Evolutionary conservation across 306 rosid species (phyloP), one percentile per base, ranked within the genome.

Genomic region (Cicer yamashitae): DNA sequence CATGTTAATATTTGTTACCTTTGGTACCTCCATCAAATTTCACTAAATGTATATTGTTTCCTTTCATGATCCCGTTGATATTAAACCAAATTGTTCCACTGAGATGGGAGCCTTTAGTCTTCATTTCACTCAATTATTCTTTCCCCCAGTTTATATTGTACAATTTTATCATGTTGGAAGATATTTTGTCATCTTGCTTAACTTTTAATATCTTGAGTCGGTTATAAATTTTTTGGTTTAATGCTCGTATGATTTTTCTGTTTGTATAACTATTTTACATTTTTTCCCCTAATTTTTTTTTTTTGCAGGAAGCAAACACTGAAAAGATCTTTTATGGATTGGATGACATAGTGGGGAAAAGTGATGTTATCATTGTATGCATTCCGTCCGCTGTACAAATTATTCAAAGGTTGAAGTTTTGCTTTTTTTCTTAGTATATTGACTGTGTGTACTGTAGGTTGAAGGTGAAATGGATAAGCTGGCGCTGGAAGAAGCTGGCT

Each of bases 401-500:
- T 41, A 2, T 50, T 59, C 52, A 5, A 25, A 64, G 22, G 15
- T 73, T 64, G 37, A 59, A 9, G 67, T 66, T 47, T 78, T 59
- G 38, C 40, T 64, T 67, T 50, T 50, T 71, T 68, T 51, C 30
- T 79, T 56, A 57, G 39, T 78, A 30, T 80, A 44, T 78, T 53
- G 8, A 70, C 60, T 83, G 3, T 15, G 3, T 15, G 41, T 70
- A 53, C 73, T 77, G 47, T 87, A 94, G 99, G 99, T 94, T 72
- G 99, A 94, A 89, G 99, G 99, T 30, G 97, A 94, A 78, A 89
- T 94, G 80, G 97, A 94, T 87, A 92, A 94, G 88, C 96, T 94
- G 83, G 93, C 99, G 48, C 81, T 92, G 96, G 99, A 92, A 89
- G 99, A 94, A 86, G 97, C 99, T 81, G 99, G 99, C 61, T 84